Evolutionary conservation across 371 early-diverging fungal species (phyloP).

Genomic region (Saksenaea oblongispora): DNA sequence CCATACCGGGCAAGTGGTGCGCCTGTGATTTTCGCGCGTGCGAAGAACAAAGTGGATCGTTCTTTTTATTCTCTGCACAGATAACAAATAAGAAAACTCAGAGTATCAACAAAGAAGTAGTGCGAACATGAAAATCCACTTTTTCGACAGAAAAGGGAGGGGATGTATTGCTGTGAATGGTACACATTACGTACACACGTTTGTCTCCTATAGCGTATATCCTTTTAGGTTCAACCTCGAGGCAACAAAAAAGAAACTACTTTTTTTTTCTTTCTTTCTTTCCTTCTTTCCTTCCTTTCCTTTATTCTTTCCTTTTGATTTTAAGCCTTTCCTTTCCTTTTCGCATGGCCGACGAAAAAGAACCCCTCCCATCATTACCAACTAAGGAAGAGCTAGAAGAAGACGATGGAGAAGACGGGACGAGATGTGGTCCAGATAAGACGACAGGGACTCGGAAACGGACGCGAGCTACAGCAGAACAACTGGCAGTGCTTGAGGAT

Average conservation of each 20-base stretch:
- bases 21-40: constrained; percentile 2
- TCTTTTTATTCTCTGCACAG: background rate
- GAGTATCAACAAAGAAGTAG: too few relatives aligned
- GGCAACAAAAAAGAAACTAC: background rate
- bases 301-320: background rate
- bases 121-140: too few relatives aligned
- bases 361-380: background rate
- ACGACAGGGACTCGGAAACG: constrained; percentile 38
- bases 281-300: background rate
- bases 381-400: background rate
- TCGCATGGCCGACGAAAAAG: background rate
- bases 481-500: constrained; percentile 70
- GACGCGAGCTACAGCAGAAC: constrained; percentile 66
- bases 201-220: background rate
- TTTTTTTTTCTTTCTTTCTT: constrained; percentile 7
- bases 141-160: too few relatives aligned
- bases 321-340: background rate
- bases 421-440: background rate
- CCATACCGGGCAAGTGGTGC: background rate
- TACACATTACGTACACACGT: too few relatives aligned
- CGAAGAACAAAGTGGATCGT: background rate
- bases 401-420: too few relatives aligned
- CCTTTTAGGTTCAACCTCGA: background rate
- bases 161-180: too few relatives aligned
- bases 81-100: too few relatives aligned